These are phyloP conservation scores for Flagelloscypha sp. DNA, from an alignment of 768 basidiomycete genomes.

Conservation along the genomic window DNA sequence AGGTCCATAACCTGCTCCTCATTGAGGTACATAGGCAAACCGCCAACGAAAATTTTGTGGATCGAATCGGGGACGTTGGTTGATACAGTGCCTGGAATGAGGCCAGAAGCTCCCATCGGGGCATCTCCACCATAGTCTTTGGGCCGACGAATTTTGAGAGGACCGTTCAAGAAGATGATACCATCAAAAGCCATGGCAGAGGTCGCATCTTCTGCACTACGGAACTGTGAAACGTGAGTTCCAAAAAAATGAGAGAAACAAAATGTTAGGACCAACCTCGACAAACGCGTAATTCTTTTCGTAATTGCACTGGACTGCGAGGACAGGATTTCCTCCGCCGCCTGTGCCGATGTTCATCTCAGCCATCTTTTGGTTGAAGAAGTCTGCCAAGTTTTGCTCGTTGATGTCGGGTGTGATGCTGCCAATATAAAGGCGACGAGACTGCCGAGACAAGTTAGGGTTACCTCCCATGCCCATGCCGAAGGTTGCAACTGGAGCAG, in stretches of 20 bases:
- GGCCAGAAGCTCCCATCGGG: slow-evolving; percentile 53
- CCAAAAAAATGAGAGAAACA: slow-evolving; percentile 6
- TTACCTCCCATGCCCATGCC: slow-evolving; percentile 83
- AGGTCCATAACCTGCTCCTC: slow-evolving; percentile 99
- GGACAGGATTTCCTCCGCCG: slow-evolving; percentile 80
- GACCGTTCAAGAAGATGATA: slow-evolving; percentile 88
- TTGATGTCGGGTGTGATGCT: slow-evolving; percentile 93
- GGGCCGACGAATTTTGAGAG: slow-evolving; percentile 95
- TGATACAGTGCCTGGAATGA: slow-evolving; percentile 93
- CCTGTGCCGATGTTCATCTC: slow-evolving; percentile 86
- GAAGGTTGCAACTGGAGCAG: slow-evolving; percentile 76
- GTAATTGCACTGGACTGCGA: slow-evolving; percentile 92
- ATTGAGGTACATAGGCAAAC: slow-evolving; percentile 89
- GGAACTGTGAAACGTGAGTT: slow-evolving; percentile 57
- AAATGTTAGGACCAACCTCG: slow-evolving; percentile 52
- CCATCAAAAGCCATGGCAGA: slow-evolving; percentile 97
- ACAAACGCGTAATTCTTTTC: slow-evolving; percentile 99
- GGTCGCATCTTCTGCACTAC: slow-evolving; percentile 93
- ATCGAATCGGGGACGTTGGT: slow-evolving; percentile 95
- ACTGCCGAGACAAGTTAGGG: slow-evolving; percentile 87
- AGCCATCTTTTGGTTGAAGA: slow-evolving; percentile 95
- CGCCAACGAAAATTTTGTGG: slow-evolving; percentile 97
- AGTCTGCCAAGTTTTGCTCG: slow-evolving; percentile 84
- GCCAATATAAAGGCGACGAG: slow-evolving; percentile 92
- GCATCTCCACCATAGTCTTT: slow-evolving; percentile 91